Evolutionary conservation across 805 yeast species (phyloP).

Genomic region (Wickerhamiella dianesei): DNA sequence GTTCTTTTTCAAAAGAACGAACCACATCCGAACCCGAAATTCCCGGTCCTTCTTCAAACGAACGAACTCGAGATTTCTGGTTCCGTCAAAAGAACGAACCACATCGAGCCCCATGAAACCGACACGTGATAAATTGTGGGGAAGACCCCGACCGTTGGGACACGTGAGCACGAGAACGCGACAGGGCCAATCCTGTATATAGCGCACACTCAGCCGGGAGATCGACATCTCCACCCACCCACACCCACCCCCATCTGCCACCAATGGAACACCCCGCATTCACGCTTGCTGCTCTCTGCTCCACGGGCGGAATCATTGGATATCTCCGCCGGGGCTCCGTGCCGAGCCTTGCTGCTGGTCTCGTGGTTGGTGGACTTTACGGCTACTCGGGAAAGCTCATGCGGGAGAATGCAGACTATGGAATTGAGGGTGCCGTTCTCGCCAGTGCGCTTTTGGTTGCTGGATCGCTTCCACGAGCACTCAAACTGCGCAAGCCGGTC

Average conservation of each 20-base stretch:
- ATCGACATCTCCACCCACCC: not conserved
- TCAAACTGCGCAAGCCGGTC: constrained; percentile 54
- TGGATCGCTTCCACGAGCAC: constrained; percentile 62
- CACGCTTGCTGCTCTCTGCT: constrained; percentile 54
- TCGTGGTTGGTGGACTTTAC: constrained; percentile 26
- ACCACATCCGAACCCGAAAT: too few species aligned
- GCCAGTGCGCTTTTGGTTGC: constrained; percentile 51
- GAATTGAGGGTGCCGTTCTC: constrained; percentile 66
- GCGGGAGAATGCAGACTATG: constrained; percentile 59
- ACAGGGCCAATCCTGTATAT: not conserved
- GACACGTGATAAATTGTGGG: not conserved
- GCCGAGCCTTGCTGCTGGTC: constrained; percentile 76
- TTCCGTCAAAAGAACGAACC: too few species aligned
- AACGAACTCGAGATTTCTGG: too few species aligned
- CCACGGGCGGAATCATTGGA: constrained; percentile 61
- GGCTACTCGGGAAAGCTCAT: constrained; percentile 46
- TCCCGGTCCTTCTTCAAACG: too few species aligned
- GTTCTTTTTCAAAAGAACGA: too few species aligned
- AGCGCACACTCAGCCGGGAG: not conserved
- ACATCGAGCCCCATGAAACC: too few species aligned
- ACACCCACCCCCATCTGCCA: not conserved
- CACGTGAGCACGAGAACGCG: not conserved
- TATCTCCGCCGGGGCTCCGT: constrained; percentile 54
- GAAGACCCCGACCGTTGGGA: not conserved
- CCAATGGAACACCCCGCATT: constrained; percentile 64